These are phyloP conservation scores for Diaporthe capsici DNA, from an alignment of 2,329 filamentous ascomycete genomes.

Conservation along the genomic window DNA sequence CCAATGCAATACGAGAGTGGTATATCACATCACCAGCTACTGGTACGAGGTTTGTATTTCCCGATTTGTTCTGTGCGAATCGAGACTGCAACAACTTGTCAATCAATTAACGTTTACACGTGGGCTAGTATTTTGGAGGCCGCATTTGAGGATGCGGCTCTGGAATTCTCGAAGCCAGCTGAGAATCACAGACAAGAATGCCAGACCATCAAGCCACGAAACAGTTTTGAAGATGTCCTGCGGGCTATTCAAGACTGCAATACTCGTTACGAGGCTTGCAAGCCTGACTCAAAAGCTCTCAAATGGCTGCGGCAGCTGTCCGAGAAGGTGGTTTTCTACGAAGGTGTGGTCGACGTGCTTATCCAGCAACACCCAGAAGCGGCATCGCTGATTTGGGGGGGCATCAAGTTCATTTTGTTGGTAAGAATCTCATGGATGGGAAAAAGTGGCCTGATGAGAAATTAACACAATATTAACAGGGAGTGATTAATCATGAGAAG, in stretches of 20 bases:
- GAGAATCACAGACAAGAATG: no score
- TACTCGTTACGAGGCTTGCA: neutral
- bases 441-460: no score
- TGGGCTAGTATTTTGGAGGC: no score
- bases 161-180: no score
- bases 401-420: conserved; percentile 46
- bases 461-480: neutral
- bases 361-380: conserved; percentile 47
- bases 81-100: no score
- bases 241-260: neutral
- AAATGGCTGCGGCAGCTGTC: neutral
- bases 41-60: no score
- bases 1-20: no score
- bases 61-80: no score
- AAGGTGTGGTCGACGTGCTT: conserved; percentile 43
- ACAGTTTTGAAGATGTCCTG: neutral
- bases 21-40: no score
- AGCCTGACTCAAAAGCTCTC: neutral
- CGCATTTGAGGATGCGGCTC: no score
- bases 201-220: neutral
- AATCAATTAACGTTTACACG: no score
- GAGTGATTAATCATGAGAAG: conserved; percentile 5
- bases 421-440: conserved; percentile 25
- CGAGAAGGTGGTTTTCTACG: neutral
- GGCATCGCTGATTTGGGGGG: conserved; percentile 45